Evolutionary conservation across 1,284 basidiomycete genomes (phyloP), one percentile per base, ranked within the genome.

Genomic region (Ceratorhiza oryzae-sativae): DNA sequence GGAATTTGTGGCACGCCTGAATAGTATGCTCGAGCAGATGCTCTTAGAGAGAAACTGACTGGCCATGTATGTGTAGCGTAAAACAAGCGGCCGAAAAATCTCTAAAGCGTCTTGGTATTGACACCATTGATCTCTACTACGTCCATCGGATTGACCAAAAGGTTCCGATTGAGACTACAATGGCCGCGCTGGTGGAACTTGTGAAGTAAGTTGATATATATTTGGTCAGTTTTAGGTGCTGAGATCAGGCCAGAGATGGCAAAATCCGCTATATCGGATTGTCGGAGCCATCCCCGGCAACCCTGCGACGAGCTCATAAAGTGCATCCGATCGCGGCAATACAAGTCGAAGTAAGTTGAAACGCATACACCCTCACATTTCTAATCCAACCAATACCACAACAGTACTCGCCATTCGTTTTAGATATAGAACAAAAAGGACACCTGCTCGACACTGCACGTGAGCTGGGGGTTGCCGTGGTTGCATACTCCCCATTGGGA

Each of bases 261-360:
- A 88, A 88, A 77, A 83, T 88, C 61, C 85, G 84, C 71, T 84
- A 87, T 77, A 79, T 90, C 25, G 88, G 89, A 0, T 80, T 90
- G 23, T 89, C 86, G 59, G 90, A 91, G 76, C 83, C 84, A 72
- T 86, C 84, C 0, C 84, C 84, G 0, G 80, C 79, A 1, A 88
- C 87, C 0, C 82, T 92, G 15, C 84, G 88, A 4, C 86, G 88
- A 48, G 90, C 90, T 3, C 83, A 63, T 30, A 60, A 65, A n/a
- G 32, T 67, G 8, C 61, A 65, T 25, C 62, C 72, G 6, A 61
- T 73, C 39, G 63, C 65, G 20, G 65, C 63, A 30, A n/a, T n/a
- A n/a, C n/a, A n/a, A n/a, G n/a, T n/a, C n/a, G n/a, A n/a, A n/a
- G n/a, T n/a, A n/a, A n/a, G n/a, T n/a, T n/a, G n/a, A n/a, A n/a